Conservation (phyloP, 1,139 yeast genomes). For the Eremothecium sinecaudum region DNA sequence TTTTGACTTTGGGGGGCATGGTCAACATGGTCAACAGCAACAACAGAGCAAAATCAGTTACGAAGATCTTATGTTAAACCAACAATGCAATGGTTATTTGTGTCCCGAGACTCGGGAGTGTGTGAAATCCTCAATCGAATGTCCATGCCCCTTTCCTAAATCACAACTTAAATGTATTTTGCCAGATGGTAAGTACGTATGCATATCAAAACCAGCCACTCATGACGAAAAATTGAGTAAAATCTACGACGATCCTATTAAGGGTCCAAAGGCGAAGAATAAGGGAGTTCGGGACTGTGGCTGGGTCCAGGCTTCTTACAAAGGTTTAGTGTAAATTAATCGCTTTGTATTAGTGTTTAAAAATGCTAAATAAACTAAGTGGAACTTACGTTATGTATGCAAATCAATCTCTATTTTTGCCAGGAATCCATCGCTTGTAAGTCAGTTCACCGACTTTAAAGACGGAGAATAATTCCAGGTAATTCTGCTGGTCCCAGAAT, state of each 20-base stretch:
- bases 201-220: constrained; percentile 72
- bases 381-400: constrained; percentile 1
- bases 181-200: constrained; percentile 57
- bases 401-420: constrained; percentile 60
- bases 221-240: constrained; percentile 30
- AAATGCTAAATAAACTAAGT: not conserved
- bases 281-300: constrained; percentile 64
- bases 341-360: not conserved
- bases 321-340: constrained; percentile 32
- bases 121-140: constrained; percentile 56
- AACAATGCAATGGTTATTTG: constrained; percentile 55
- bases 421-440: constrained; percentile 76
- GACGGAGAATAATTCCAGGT: constrained; percentile 33
- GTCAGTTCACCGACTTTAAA: constrained; percentile 52
- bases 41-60: constrained; percentile 32
- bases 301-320: constrained; percentile 55
- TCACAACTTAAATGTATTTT: constrained; percentile 74
- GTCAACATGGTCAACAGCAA: constrained; percentile 18
- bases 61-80: constrained; percentile 34
- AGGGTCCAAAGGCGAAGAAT: constrained; percentile 45
- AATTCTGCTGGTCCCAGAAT: constrained; percentile 18
- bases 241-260: constrained; percentile 40
- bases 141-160: constrained; percentile 86
- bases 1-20: constrained; percentile 13
- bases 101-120: constrained; percentile 80